Base-by-base conservation (phyloP, 2,329 filamentous ascomycete genomes). In the Calonectria montana region DNA sequence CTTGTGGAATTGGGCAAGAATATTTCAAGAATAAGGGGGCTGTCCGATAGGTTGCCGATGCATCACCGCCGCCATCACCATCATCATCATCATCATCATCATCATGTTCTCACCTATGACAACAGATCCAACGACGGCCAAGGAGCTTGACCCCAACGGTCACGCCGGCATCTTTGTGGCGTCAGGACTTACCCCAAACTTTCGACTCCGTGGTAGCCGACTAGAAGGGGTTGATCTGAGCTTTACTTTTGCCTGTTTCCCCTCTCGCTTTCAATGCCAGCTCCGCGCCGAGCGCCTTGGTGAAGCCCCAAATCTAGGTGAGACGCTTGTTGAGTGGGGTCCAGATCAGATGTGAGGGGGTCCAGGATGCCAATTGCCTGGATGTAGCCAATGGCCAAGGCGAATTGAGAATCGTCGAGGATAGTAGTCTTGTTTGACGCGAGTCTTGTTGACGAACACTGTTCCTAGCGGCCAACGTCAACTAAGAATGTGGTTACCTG, bases 131-230 rank as follows among this genome's bases (percentile, higher is more conserved):
- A 35, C 53, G 31, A 37, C 50, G 35, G 23, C 57, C 57, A 43
- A 61, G 37, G 41, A 29, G 23, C 35, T 27, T 43, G 57, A 41
- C 57, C 37, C 37, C 35, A 61, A 61, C 57, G 57, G 57, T 41
- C 57, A 61, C 43, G 73, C 73, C 75, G 71, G 70, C 67, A 75
- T 66, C 41, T 57, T 61, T 31, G 73, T 78, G 77, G 77, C 77
- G 76, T 70, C 63, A 76, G 48, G 57, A 70, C 41, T 72, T 62
- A 37, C 57, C 66, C 65, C 61, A 70, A 68, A 39, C 67, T 71
- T 71, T 71, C 43, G 71, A 75, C 69, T 69, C 72, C 48, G 71
- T 39, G 27, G 70, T 65, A 70, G 69, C 69, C 74, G 62, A 68
- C 59, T 69, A 65, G 61, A 71, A 73, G 66, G 73, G 63, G 69